These are phyloP conservation scores for Gyrodon lividus DNA, from an alignment of 768 basidiomycete species.

Conservation along the genomic window DNA sequence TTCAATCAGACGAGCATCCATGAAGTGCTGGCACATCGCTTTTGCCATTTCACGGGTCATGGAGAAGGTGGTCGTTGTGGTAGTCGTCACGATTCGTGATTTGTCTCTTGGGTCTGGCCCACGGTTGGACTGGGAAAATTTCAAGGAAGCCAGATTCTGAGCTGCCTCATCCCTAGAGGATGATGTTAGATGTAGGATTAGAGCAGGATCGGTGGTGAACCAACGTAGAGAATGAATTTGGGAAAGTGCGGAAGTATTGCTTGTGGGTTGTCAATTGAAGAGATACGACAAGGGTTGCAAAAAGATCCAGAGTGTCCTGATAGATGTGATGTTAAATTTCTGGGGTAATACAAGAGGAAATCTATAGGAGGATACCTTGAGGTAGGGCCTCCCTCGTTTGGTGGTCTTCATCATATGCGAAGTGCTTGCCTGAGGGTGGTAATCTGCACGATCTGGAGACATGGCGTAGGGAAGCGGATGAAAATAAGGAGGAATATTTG, in stretches of 20 bases:
- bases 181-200: slow-evolving; percentile 10
- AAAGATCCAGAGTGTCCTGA: slow-evolving; percentile 97
- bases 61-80: slow-evolving; percentile 98
- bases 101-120: slow-evolving; percentile 98
- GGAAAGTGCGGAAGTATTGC: slow-evolving; percentile 93
- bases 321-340: neutral
- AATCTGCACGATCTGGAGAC: slow-evolving; percentile 40
- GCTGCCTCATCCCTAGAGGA: slow-evolving; percentile 88
- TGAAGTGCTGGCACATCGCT: slow-evolving; percentile 99
- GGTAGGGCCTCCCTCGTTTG: slow-evolving; percentile 89
- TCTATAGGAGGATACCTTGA: slow-evolving; percentile 59
- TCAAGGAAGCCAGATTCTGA: slow-evolving; percentile 88
- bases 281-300: slow-evolving; percentile 94
- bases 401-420: slow-evolving; percentile 99
- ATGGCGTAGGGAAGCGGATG: slow-evolving; percentile 30
- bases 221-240: slow-evolving; percentile 94
- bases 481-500: slow-evolving; percentile 5
- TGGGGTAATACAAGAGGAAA: slow-evolving; percentile 11
- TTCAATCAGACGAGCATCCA: slow-evolving; percentile 97
- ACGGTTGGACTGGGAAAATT: slow-evolving; percentile 98
- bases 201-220: slow-evolving; percentile 31
- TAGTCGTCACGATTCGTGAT: slow-evolving; percentile 96
- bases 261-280: slow-evolving; percentile 86
- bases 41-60: slow-evolving; percentile 99
- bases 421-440: slow-evolving; percentile 55